Evolutionary conservation across 371 early-diverging fungal species (phyloP), one percentile per base, ranked within the genome.

Genomic region (Apophysomyces ossiformis): DNA sequence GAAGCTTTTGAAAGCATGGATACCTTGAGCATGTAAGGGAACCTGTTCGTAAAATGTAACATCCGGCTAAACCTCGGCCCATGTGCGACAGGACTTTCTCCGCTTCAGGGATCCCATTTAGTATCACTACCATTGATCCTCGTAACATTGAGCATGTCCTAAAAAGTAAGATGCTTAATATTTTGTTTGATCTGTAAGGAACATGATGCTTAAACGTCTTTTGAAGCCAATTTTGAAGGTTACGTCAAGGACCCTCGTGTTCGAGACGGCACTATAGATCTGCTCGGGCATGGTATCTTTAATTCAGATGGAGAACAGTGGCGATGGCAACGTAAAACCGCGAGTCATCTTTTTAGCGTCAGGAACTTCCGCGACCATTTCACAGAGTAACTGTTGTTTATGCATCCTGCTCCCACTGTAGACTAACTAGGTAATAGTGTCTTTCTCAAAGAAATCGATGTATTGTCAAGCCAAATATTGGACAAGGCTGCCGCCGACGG

Each of bases 281-380:
- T 90, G 4, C 75, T 92, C 13, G 92, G 92, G 3, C 72, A 90
- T 63, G 93, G 92, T 54, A 93, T 93, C 64, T 92, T 93, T 70
- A 85, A 84, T 69, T 78, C 82, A 2, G 89, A 90, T 68, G 91
- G 92, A 8, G 79, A 86, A 37, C 18, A 62, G 41, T 74, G 74
- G 74, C 44, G 54, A 36, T 69, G 57, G 38, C 80, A 76, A 65
- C 71, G 76, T 18, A 78, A 78, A 47, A 58, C 69, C 13, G 81
- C 85, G 0, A 71, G 76, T 41, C 67, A 83, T 36, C 80, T 85
- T 57, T 85, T 85, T 45, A 77, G 72, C 15, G 77, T 75, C 66
- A 78, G 77, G 61, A 84, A 82, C 18, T 82, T 84, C 74, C 75
- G 84, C 8, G 75, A 82, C 15, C 79, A 76, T 56, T 78, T 78